A percentile compares a stretch with the other conserved stretches of the same genome.
Evolutionary conservation across 2,329 filamentous ascomycete species (phyloP).

Genomic region (Paraphaeosphaeria sporulosa): DNA sequence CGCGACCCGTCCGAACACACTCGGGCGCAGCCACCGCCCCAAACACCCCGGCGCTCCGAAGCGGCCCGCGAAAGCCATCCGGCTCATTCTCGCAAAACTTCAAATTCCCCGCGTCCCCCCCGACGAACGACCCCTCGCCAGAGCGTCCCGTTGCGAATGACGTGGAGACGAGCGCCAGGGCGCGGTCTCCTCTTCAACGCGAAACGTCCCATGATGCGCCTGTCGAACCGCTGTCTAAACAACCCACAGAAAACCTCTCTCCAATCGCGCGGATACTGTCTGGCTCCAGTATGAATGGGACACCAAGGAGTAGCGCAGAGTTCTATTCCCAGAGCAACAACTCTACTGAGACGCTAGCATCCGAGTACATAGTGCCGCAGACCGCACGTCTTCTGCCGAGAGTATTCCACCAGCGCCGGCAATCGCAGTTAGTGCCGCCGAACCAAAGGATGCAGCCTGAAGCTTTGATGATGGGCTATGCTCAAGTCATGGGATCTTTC

Average conservation of each 20-base stretch:
- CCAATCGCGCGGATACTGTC: slow-evolving; percentile 76
- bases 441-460: slow-evolving; percentile 64
- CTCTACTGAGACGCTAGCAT: slow-evolving; percentile 90
- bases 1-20: slow-evolving; percentile 35
- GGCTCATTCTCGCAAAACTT: slow-evolving; percentile 52
- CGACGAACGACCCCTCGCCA: slow-evolving; percentile 38
- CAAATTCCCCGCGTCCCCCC: slow-evolving; percentile 62
- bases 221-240: slow-evolving; percentile 50
- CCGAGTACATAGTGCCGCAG: slow-evolving; percentile 73
- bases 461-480: slow-evolving; percentile 96
- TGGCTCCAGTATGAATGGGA: slow-evolving; percentile 75
- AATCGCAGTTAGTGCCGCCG: slow-evolving; percentile 44
- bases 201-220: slow-evolving; percentile 32
- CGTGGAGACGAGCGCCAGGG: slow-evolving; percentile 48
- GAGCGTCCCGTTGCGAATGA: slow-evolving; percentile 40
- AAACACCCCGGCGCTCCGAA: slow-evolving; percentile 48
- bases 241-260: slow-evolving; percentile 61
- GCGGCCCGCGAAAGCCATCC: slow-evolving; percentile 3
- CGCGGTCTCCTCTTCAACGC: slow-evolving; percentile 45
- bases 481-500: slow-evolving; percentile 91
- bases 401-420: slow-evolving; percentile 37
- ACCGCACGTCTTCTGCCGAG: slow-evolving; percentile 58
- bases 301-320: slow-evolving; percentile 89
- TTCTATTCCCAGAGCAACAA: slow-evolving; percentile 96
- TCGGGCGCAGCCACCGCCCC: slow-evolving; percentile 47